Evolutionary conservation across 192 early-diverging fungal species (phyloP).

Genomic region (Neocallimastix lanati): DNA sequence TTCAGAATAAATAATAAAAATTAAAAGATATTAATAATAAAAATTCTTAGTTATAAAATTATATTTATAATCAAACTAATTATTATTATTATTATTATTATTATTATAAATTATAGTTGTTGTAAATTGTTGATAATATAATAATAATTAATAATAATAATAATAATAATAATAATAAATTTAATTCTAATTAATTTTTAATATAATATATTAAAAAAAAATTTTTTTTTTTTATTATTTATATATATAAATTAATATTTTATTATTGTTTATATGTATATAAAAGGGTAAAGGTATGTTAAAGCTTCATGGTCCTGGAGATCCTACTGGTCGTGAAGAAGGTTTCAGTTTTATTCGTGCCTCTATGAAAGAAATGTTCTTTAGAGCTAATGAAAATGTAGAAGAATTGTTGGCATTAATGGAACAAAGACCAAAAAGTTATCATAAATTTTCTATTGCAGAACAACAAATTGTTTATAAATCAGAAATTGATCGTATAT

Average conservation of each 20-base stretch:
- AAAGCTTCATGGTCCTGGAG: conserved; percentile 86
- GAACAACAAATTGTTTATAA: conserved; percentile 90
- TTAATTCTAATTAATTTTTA: too few species aligned
- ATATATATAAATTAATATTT: neutral
- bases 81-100: too few species aligned
- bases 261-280: neutral
- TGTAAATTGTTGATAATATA: too few species aligned
- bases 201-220: too few species aligned
- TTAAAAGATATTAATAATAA: too few species aligned
- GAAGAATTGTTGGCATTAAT: conserved; percentile 73
- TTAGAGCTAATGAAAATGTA: conserved; percentile 64
- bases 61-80: too few species aligned
- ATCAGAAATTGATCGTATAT: conserved; percentile 83
- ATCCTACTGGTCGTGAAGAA: conserved; percentile 85
- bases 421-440: conserved; percentile 58
- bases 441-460: conserved; percentile 66
- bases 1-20: too few species aligned
- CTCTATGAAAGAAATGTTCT: conserved; percentile 94
- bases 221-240: neutral
- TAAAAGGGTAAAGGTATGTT: conserved; percentile 75
- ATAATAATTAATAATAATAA: too few species aligned
- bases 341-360: conserved; percentile 95
- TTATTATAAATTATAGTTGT: too few species aligned
- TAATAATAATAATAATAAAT: too few species aligned
- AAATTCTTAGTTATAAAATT: too few species aligned